These are phyloP conservation scores for Leccinellum rugosiceps DNA, from an alignment of 768 basidiomycete genomes.

Conservation along the genomic window DNA sequence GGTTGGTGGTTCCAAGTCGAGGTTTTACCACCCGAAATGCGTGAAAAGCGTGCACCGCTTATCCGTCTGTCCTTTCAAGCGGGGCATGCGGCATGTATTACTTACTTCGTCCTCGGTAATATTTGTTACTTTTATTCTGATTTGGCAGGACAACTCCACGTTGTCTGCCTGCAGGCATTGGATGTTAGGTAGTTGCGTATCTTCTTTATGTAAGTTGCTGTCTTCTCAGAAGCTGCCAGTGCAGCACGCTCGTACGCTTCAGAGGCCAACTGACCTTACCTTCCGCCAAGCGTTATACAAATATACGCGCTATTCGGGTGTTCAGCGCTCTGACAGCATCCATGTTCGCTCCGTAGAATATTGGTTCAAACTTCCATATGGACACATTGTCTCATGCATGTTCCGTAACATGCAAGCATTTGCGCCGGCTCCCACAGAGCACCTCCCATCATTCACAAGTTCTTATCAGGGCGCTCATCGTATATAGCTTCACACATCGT, in stretches of 20 bases:
- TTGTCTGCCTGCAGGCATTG: slow-evolving; percentile 76
- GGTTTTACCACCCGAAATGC: slow-evolving; percentile 43
- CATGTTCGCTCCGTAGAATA: not conserved
- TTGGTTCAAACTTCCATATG: not conserved
- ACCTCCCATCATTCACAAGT: slow-evolving; percentile 48
- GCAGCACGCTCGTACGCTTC: not conserved
- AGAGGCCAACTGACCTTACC: not conserved
- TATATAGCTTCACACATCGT: slow-evolving; percentile 34
- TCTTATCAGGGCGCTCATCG: slow-evolving; percentile 44
- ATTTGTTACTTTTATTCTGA: slow-evolving; percentile 51
- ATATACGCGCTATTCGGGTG: not conserved
- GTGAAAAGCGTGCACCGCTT: slow-evolving; percentile 54
- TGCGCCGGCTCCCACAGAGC: slow-evolving; percentile 28
- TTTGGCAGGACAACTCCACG: slow-evolving; percentile 52
- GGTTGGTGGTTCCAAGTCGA: slow-evolving; percentile 31
- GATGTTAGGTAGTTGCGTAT: slow-evolving; percentile 37
- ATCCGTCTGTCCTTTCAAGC: slow-evolving; percentile 41
- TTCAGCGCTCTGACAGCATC: not conserved
- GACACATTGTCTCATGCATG: not conserved
- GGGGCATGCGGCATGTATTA: slow-evolving; percentile 31
- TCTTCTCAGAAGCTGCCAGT: slow-evolving; percentile 8
- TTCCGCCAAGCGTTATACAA: not conserved
- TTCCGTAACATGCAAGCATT: slow-evolving; percentile 14
- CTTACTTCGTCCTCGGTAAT: slow-evolving; percentile 30
- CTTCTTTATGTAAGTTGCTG: slow-evolving; percentile 43